Conservation (phyloP, 1,284 basidiomycete species). For the Pseudozyma thailandica region DNA sequence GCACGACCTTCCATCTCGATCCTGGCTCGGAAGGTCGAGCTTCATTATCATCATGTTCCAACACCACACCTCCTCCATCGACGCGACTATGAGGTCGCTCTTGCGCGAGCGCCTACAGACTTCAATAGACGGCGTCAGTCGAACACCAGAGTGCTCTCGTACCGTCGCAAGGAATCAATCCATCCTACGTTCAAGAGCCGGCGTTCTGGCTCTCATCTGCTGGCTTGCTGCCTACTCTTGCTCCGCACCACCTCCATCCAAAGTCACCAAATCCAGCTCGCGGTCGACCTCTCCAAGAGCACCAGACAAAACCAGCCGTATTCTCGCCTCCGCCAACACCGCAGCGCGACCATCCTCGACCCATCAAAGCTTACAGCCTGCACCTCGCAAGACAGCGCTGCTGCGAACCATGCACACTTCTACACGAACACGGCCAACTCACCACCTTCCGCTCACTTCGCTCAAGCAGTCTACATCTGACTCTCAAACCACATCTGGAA, state of each 20-base stretch:
- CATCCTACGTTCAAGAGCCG: constrained; percentile 29
- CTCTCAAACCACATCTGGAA: background rate
- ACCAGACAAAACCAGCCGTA: constrained; percentile 2
- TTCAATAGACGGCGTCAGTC: constrained; percentile 36
- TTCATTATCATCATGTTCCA: constrained; percentile 10
- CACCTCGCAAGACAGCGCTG: constrained; percentile 26
- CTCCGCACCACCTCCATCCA: constrained; percentile 17
- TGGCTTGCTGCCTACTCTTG: constrained; percentile 44
- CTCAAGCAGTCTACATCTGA: background rate
- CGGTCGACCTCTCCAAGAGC: background rate
- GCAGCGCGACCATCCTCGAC: background rate
- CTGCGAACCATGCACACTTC: constrained; percentile 28
- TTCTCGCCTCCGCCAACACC: constrained; percentile 3
- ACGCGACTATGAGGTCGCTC: constrained; percentile 30
- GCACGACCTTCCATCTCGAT: background rate
- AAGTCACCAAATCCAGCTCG: background rate
- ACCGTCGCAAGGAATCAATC: constrained; percentile 20
- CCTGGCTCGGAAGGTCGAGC: background rate
- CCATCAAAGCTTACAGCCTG: background rate
- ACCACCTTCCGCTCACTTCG: constrained; percentile 9
- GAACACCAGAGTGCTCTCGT: constrained; percentile 28
- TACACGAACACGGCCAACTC: constrained; percentile 14
- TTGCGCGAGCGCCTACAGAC: constrained; percentile 35
- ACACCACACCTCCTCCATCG: constrained; percentile 16
- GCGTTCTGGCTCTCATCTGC: constrained; percentile 35